Base-by-base conservation (phyloP, 176 grass and related monocot genomes). In the Panicum miliaceum region DNA sequence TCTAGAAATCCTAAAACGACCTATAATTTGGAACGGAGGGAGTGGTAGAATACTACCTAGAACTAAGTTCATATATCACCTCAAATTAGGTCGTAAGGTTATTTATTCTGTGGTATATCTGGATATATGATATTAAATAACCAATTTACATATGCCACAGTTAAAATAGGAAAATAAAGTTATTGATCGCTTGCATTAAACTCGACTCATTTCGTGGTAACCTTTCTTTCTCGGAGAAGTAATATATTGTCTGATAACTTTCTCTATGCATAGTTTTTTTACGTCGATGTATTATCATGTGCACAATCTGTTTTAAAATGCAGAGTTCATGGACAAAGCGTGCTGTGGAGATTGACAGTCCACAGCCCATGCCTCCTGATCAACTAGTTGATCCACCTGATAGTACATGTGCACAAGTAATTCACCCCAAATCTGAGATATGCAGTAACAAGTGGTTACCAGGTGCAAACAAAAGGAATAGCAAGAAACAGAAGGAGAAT, bases 261-360 rank as follows among this genome's bases (percentile, higher is more conserved):
- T 70, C 26, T 73, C 20, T 73, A 18, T 40, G 16, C 50, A 6
- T 52, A 63, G 14, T 35, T 22, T 62, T 41, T 41, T 84, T 81
- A 22, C 52, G 69, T 47, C 5, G n/a, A 53, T 81, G 60, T 80
- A 68, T 75, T 84, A 60, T 84, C 40, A 42, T 70, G 63, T 18
- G 34, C 63, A 51, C 19, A 26, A 58, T 73, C 69, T 82, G 18
- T 84, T 86, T 84, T 68, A 84, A 88, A 84, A 87, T 77, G 65
- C 91, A 98, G 93, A 98, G 89, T 82, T 98, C 91, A 77, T 98
- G 91, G 93, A 98, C 93, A 61, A 95, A 95, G 83, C 51, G 73
- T 71, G 91, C 91, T 34, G 85, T 95, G 81, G 96, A 92, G 86
- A 87, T 92, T 80, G 93, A 98, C 38, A 92, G 93, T 71, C 91